These are phyloP conservation scores for Lolium rigidum DNA, from an alignment of 176 grass and related monocot genomes.

Conservation along the genomic window DNA sequence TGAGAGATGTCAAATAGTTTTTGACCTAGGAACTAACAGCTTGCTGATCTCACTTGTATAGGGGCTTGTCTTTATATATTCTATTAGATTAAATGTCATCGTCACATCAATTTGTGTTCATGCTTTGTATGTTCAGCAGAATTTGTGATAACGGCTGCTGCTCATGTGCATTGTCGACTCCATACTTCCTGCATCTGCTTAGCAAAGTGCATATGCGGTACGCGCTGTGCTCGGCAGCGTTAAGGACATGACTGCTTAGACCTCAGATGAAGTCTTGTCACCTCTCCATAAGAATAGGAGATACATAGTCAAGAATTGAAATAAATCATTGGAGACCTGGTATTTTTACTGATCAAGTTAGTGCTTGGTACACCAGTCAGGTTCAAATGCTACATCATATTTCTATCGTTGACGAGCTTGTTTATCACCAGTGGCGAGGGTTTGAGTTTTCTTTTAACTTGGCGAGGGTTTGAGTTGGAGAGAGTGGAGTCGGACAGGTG, in stretches of 20 bases:
- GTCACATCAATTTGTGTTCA: neutral
- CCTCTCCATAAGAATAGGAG: neutral
- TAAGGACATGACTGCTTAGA: neutral
- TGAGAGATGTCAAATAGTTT: constrained; percentile 33
- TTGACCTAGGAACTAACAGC: constrained; percentile 32
- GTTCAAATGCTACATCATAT: too few species aligned
- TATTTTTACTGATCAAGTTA: neutral
- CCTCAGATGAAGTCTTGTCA: neutral
- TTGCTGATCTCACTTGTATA: neutral
- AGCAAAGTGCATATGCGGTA: neutral
- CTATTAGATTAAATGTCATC: neutral
- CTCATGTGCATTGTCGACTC: neutral
- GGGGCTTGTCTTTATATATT: neutral
- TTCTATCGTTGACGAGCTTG: too few species aligned
- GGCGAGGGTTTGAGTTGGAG: too few species aligned
- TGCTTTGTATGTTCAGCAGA: neutral
- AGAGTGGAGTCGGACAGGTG: too few species aligned
- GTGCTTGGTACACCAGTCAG: neutral
- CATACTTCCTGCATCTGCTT: neutral
- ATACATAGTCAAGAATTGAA: neutral
- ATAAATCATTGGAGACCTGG: neutral
- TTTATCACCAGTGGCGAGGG: too few species aligned
- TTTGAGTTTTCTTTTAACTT: too few species aligned
- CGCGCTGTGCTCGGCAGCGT: neutral
- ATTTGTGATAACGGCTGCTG: too few species aligned